Evolutionary conservation across 768 basidiomycete species (phyloP).

Genomic region (Dioszegia aurantiaca): DNA sequence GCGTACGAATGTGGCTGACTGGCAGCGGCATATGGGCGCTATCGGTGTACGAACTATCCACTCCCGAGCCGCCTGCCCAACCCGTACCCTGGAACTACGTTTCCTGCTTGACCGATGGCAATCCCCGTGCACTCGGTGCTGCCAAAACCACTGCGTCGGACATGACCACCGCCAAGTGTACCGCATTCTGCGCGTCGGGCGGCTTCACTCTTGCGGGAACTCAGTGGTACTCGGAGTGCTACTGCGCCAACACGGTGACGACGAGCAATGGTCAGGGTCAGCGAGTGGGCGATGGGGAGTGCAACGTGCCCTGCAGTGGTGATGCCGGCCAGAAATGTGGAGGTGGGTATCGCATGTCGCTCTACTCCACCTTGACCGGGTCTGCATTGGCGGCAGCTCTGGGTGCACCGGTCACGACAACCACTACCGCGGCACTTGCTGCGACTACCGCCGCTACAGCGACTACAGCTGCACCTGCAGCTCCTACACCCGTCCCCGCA

Average conservation of each 20-base stretch:
- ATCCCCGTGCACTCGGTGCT: neutral
- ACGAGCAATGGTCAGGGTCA: neutral
- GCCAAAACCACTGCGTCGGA: neutral
- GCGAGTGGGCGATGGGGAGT: conserved; percentile 6
- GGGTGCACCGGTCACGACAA: conserved; percentile 5
- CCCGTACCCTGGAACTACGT: conserved; percentile 11
- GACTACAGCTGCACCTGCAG: neutral
- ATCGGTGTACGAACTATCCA: neutral
- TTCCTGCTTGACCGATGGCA: conserved; percentile 2
- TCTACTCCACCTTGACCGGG: conserved; percentile 7
- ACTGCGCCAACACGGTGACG: conserved; percentile 6
- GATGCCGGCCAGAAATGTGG: conserved; percentile 4
- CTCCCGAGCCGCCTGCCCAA: neutral
- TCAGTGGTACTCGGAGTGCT: neutral
- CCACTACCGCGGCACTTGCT: conserved; percentile 1
- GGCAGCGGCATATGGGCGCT: neutral
- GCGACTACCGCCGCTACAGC: neutral
- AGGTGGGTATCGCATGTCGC: neutral
- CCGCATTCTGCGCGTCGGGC: neutral
- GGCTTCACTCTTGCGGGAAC: conserved; percentile 9
- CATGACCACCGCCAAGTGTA: conserved; percentile 6
- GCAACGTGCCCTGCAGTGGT: conserved; percentile 3
- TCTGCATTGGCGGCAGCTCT: neutral
- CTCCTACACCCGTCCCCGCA: no score
- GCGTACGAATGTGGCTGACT: neutral